These are phyloP conservation scores for Penicillium sp. DNA, from an alignment of 2,329 filamentous ascomycete species.

Conservation along the genomic window DNA sequence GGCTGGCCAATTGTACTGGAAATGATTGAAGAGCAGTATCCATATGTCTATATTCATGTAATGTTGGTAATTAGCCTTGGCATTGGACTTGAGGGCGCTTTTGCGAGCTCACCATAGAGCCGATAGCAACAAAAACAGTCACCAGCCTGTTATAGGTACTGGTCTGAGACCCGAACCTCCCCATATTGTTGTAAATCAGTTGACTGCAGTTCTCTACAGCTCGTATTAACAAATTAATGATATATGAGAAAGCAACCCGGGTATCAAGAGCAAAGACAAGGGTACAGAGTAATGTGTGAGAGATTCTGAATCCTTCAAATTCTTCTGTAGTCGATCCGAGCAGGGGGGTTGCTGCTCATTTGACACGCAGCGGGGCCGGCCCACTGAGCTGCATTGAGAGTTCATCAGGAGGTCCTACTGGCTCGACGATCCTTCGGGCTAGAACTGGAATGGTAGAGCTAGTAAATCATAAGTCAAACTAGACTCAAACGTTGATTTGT, in stretches of 20 bases:
- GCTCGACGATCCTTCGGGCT: not conserved
- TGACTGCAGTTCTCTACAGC: not conserved
- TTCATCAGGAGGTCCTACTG: not conserved
- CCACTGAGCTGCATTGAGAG: constrained; percentile 2
- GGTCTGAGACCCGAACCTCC: constrained; percentile 35
- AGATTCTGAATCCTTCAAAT: not conserved
- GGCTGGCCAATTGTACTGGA: constrained; percentile 52
- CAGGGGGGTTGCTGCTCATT: not conserved
- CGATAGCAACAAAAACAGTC: constrained; percentile 39
- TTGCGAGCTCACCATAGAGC: constrained; percentile 38
- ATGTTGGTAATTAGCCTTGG: not conserved
- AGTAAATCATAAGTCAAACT: too few relatives aligned
- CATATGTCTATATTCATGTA: constrained; percentile 44
- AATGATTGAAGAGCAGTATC: constrained; percentile 51
- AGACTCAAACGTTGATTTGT: too few relatives aligned
- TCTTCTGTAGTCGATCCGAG: not conserved
- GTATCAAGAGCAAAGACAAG: not conserved
- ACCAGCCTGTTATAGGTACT: constrained; percentile 40
- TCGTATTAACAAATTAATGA: not conserved
- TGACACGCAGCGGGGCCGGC: not conserved
- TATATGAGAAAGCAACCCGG: constrained; percentile 3
- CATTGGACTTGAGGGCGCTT: not conserved
- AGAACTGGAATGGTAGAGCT: too few relatives aligned
- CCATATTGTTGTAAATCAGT: constrained; percentile 22
- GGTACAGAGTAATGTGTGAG: not conserved